Base-by-base conservation (phyloP, 805 yeast species). In the Yarrowia alimentaria region DNA sequence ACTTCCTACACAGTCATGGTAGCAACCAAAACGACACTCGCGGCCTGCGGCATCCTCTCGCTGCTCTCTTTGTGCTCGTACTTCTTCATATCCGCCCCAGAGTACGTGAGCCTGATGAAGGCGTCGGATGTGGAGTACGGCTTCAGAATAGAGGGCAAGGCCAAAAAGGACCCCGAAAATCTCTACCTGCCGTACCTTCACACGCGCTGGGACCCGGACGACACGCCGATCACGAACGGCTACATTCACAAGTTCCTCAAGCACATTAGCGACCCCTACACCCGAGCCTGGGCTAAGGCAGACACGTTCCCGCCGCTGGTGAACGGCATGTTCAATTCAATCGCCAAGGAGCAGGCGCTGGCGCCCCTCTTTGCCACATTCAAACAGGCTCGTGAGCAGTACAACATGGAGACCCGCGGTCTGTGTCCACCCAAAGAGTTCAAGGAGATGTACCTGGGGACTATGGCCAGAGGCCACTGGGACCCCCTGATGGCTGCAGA, bases 201-300 rank as follows among this genome's bases (percentile, higher is more conserved):
- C 43, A 24, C 43, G 1, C 21, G 43, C 11, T 37, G 43, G 43
- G 43, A 37, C 16, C 43, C 43, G 0, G 43, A 37, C 11, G 43
- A 37, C 7, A 37, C 43, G 8, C 43, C 43, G 1, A 30, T 16
- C 5, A 14, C 25, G 16, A 37, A 37, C 43, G 17, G 25, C 21
- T 16, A 24, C 8, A 14, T 37, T n/a, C 16, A 7, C 17, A 20
- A 17, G 7, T 37, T 24, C 17, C 24, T 37, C 21, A 16, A 24
- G n/a, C 30, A 37, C 20, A 17, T 37, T 20, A 37, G 30, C 2
- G 43, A 37, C 8, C 43, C 43, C 3, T 37, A 37, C 22, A 17
- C 17, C 4, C 30, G 43, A 2, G 12, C 43, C n/a, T 37, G 24
- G 7, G 30, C 22, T 0, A 4, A 16, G 2, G 22, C 16, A 8